phyloP scores from a whole-genome alignment of 495 filamentous ascomycete species.

The Schizothecium vesticola region DNA sequence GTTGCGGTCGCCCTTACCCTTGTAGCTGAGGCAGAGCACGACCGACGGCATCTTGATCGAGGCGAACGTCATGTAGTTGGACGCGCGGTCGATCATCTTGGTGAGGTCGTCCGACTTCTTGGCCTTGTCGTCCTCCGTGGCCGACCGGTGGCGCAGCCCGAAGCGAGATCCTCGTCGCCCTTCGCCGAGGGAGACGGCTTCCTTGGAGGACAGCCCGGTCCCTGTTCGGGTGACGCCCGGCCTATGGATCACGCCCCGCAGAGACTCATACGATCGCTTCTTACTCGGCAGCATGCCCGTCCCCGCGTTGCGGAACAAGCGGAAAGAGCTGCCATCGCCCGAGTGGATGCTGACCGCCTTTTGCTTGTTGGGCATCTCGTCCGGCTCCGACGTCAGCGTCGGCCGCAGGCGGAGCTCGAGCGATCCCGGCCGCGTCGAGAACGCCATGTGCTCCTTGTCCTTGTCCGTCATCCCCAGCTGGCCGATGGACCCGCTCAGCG shows the following conservation, averaged over 20 bases:
- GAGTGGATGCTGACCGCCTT: constrained; percentile 48
- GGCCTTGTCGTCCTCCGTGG: constrained; percentile 36
- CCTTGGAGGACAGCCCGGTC: constrained; percentile 42
- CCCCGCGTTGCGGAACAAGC: constrained; percentile 44
- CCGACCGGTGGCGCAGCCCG: constrained; percentile 33
- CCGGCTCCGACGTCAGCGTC: constrained; percentile 61
- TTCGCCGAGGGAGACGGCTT: constrained; percentile 38
- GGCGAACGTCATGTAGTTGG: constrained; percentile 94
- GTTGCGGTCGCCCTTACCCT: constrained; percentile 91
- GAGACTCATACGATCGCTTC: constrained; percentile 64
- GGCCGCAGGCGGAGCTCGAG: constrained; percentile 74
- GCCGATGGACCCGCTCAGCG: constrained; percentile 29
- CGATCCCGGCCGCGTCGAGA: constrained; percentile 55
- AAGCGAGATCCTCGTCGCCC: constrained; percentile 49
- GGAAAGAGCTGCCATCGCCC: constrained; percentile 47
- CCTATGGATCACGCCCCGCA: constrained; percentile 44
- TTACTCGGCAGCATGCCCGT: constrained; percentile 42
- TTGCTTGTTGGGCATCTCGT: constrained; percentile 35
- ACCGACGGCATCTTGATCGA: constrained; percentile 93
- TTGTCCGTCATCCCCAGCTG: constrained; percentile 26
- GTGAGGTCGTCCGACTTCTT: constrained; percentile 82
- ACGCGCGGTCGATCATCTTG: constrained; percentile 94
- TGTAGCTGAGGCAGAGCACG: constrained; percentile 92
- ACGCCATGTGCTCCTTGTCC: constrained; percentile 33
- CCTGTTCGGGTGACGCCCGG: constrained; percentile 49